Evolutionary conservation across 352 stramenopile species (phyloP).

Genomic region (Phytophthora tentaculata): DNA sequence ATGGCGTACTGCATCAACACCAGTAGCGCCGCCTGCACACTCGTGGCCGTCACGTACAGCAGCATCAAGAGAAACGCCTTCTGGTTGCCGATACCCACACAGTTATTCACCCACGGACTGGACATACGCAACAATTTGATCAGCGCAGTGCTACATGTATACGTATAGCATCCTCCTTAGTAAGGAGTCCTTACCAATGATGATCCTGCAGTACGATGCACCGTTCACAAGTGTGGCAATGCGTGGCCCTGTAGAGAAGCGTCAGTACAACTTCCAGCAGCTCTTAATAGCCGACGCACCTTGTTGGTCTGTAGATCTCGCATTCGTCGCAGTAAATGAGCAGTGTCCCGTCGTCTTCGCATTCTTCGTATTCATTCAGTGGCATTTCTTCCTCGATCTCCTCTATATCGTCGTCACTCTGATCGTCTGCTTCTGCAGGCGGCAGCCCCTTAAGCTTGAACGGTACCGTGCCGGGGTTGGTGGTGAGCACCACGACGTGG

Average conservation of each 20-base stretch:
- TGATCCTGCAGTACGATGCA: conserved; percentile 87
- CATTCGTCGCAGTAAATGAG: conserved; percentile 85
- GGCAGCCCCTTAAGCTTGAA: conserved; percentile 39
- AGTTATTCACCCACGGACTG: conserved; percentile 91
- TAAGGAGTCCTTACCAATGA: conserved; percentile 86
- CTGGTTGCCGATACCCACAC: conserved; percentile 82
- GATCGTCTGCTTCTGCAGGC: conserved; percentile 2
- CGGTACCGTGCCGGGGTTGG: conserved; percentile 76
- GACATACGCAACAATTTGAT: conserved; percentile 1
- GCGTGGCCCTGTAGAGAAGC: conserved; percentile 54
- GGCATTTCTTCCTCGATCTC: conserved; percentile 71
- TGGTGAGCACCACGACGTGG: conserved; percentile 77
- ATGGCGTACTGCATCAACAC: conserved; percentile 56
- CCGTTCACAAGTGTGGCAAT: conserved; percentile 79
- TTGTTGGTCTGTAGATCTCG: conserved; percentile 74
- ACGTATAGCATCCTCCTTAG: conserved; percentile 8
- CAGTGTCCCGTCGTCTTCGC: conserved; percentile 77
- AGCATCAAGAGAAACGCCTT: conserved; percentile 85
- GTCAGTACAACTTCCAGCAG: too few relatives aligned
- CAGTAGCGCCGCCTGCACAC: conserved; percentile 59
- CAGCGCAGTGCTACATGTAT: neutral
- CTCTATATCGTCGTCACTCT: conserved; percentile 36
- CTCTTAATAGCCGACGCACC: conserved; percentile 39
- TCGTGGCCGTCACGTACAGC: conserved; percentile 73
- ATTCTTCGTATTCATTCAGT: conserved; percentile 67